These are phyloP conservation scores for Laburnicola sp. DNA, from an alignment of 2,329 filamentous ascomycete species.

Conservation along the genomic window DNA sequence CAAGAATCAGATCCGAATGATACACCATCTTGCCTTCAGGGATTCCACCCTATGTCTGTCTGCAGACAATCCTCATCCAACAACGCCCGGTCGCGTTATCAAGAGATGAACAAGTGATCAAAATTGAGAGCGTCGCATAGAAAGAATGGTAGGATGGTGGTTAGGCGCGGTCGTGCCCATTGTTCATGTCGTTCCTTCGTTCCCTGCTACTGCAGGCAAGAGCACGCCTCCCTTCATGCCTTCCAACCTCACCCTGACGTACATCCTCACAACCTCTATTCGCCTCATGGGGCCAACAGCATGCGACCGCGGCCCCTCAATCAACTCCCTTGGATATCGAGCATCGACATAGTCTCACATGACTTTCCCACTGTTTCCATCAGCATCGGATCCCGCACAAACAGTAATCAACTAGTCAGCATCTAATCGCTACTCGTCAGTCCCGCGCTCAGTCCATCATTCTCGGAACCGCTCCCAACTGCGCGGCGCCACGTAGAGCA, in stretches of 20 bases:
- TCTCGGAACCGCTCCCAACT: slow-evolving; percentile 17
- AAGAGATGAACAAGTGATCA: too few relatives aligned
- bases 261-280: neutral
- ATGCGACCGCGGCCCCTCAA: slow-evolving; percentile 24
- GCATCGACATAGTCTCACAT: slow-evolving; percentile 46
- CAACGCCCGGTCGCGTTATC: too few relatives aligned
- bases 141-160: too few relatives aligned
- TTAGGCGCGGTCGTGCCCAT: too few relatives aligned
- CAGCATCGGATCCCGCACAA: slow-evolving; percentile 41
- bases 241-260: slow-evolving; percentile 15
- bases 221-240: slow-evolving; percentile 6
- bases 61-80: too few relatives aligned
- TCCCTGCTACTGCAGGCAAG: slow-evolving; percentile 7
- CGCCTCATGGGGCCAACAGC: neutral
- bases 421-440: slow-evolving; percentile 32
- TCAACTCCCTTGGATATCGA: slow-evolving; percentile 38
- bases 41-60: too few relatives aligned
- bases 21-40: too few relatives aligned
- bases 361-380: slow-evolving; percentile 42
- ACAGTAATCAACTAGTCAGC: slow-evolving; percentile 40
- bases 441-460: slow-evolving; percentile 30
- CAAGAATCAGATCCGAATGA: too few relatives aligned
- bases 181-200: neutral
- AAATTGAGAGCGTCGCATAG: too few relatives aligned
- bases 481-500: slow-evolving; percentile 9